Percentiles rank a stretch among this genome's conserved stretches.
Conservation (phyloP, 352 stramenopile genomes). For the Phytophthora litchii region DNA sequence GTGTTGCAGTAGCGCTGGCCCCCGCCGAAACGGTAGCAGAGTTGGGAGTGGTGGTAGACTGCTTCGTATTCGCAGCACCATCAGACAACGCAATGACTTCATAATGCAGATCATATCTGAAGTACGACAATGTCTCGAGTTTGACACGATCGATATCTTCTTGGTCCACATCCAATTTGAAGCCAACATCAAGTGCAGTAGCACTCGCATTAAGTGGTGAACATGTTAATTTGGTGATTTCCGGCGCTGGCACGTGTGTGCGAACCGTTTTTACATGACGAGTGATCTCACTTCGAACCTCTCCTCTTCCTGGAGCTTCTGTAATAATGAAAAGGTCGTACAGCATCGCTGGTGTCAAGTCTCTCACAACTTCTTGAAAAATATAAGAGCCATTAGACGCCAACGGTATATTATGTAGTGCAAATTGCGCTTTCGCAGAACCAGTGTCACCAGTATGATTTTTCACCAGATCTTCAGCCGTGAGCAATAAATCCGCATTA, state of each 20-base stretch:
- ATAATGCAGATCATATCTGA: constrained; percentile 62
- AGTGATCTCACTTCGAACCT: constrained; percentile 54
- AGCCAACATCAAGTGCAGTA: constrained; percentile 45
- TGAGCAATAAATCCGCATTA: constrained; percentile 12
- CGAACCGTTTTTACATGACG: constrained; percentile 32
- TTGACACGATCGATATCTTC: constrained; percentile 44
- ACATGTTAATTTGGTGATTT: constrained; percentile 37
- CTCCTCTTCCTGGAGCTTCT: constrained; percentile 55
- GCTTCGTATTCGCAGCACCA: constrained; percentile 9
- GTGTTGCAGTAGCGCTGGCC: background rate
- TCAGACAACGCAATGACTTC: constrained; percentile 36
- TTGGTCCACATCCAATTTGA: constrained; percentile 45
- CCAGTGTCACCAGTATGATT: constrained; percentile 26
- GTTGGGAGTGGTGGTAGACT: constrained; percentile 16
- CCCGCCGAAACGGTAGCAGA: constrained; percentile 4
- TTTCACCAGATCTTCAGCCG: constrained; percentile 30
- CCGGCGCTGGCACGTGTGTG: constrained; percentile 62
- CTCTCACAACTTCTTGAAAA: constrained; percentile 33
- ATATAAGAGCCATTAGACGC: constrained; percentile 30
- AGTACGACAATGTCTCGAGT: constrained; percentile 39
- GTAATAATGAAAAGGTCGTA: constrained; percentile 69
- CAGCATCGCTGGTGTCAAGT: constrained; percentile 49
- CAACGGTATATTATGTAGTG: constrained; percentile 25
- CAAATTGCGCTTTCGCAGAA: constrained; percentile 31
- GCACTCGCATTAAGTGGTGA: constrained; percentile 47